phyloP scores from a whole-genome alignment of 495 filamentous ascomycete genomes.

The Aspergillus bertholletiae region DNA sequence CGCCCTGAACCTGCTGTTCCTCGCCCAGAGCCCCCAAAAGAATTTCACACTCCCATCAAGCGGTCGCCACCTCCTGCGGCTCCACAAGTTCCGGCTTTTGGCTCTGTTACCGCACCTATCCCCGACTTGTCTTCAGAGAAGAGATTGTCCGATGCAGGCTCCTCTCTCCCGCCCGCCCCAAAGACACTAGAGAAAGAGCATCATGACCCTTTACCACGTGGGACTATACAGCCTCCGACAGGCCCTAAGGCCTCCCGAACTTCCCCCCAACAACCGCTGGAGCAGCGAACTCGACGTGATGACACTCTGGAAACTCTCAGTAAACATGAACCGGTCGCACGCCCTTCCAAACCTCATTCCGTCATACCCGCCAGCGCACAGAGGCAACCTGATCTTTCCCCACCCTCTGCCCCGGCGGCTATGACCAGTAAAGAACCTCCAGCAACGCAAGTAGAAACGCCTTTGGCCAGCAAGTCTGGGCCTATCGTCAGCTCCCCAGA shows the following conservation, averaged over 20 bases:
- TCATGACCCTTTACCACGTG: constrained; percentile 15
- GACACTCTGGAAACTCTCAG: constrained; percentile 7
- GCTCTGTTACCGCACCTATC: constrained; percentile 46
- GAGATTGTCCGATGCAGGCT: constrained; percentile 35
- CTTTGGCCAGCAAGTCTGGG: constrained; percentile 17
- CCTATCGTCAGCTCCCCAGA: constrained; percentile 24
- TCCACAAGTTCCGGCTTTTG: constrained; percentile 80
- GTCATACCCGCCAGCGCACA: constrained; percentile 9
- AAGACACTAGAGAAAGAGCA: constrained; percentile 31
- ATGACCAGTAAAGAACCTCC: constrained; percentile 30
- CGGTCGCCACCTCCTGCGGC: constrained; percentile 70
- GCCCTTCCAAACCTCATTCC: constrained; percentile 17
- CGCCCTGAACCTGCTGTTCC: constrained; percentile 32
- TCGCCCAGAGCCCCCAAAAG: constrained; percentile 38
- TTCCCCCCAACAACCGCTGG: constrained; percentile 16
- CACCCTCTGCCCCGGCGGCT: constrained; percentile 41
- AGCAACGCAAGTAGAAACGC: constrained; percentile 13
- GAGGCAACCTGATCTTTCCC: constrained; percentile 30
- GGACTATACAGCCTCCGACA: constrained; percentile 33
- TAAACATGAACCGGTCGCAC: constrained; percentile 16
- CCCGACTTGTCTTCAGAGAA: constrained; percentile 27
- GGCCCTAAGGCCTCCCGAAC: constrained; percentile 38
- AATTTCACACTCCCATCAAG: constrained; percentile 33
- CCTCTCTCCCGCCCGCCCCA: constrained; percentile 30
- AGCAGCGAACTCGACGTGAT: constrained; percentile 21